phyloP scores from a whole-genome alignment of 2,329 filamentous ascomycete species.

The Arthrobotrys sphaeroides region DNA sequence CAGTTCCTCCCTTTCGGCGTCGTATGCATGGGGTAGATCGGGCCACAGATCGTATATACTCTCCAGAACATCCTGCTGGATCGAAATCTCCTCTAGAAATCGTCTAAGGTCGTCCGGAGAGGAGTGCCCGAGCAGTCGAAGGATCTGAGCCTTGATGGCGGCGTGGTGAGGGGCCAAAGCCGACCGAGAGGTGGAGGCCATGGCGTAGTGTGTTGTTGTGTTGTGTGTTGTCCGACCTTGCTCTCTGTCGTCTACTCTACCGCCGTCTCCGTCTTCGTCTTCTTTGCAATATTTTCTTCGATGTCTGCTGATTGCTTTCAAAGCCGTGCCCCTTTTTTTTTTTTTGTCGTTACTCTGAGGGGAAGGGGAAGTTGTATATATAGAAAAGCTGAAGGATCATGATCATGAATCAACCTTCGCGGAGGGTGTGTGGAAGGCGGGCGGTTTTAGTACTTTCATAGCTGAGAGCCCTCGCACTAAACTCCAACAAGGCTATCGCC shows the following conservation, averaged over 20 bases:
- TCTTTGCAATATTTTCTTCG: not conserved
- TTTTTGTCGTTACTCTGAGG: slow-evolving; percentile 11
- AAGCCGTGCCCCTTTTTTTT: not conserved
- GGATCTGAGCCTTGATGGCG: slow-evolving; percentile 52
- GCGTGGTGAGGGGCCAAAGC: slow-evolving; percentile 51
- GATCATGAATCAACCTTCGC: too few species aligned
- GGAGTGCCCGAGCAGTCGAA: slow-evolving; percentile 45
- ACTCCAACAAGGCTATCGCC: slow-evolving; percentile 2
- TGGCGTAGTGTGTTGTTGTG: slow-evolving; percentile 23
- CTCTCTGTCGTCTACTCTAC: slow-evolving; percentile 2
- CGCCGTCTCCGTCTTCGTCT: not conserved
- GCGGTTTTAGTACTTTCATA: slow-evolving; percentile 25
- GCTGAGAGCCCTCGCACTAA: slow-evolving; percentile 6
- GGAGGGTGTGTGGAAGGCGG: slow-evolving; percentile 23
- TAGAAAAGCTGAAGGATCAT: slow-evolving; percentile 33
- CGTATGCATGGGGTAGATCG: slow-evolving; percentile 49
- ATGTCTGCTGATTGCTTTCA: slow-evolving; percentile 2
- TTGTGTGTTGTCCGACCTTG: slow-evolving; percentile 4
- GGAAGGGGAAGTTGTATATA: slow-evolving; percentile 32
- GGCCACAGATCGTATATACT: slow-evolving; percentile 52
- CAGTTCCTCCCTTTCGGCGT: slow-evolving; percentile 48
- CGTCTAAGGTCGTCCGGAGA: slow-evolving; percentile 47
- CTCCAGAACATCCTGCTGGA: slow-evolving; percentile 53
- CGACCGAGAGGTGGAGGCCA: slow-evolving; percentile 47
- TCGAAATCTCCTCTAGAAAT: slow-evolving; percentile 49